Evolutionary conservation across 2,329 filamentous ascomycete species (phyloP), one percentile per base, ranked within the genome.

Genomic region (Neophaeococcomyces mojaviensis): DNA sequence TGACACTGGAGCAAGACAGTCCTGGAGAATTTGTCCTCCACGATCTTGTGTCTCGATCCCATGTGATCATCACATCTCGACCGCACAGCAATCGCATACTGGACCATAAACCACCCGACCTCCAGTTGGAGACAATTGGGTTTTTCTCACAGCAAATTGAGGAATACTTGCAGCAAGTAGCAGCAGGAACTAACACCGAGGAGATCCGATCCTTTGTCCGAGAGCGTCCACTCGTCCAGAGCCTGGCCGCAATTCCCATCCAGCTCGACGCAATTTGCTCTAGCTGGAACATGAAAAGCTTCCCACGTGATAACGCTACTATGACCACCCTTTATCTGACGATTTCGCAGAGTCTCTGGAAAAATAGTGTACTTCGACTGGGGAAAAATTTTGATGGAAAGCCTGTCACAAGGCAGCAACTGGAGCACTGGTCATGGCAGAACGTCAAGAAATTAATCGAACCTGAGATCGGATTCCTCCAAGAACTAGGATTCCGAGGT

Each of bases 241-340:
- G 52, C 4, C 59, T 72, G 22, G 58, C 67, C 2, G 65, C 61
- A n/a, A 70, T 72, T 34, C 70, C 68, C 0, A 66, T 72, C 46
- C 67, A 66, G 40, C 55, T 73, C 0, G 69, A 72, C 57, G 69
- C 68, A 1, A 46, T 72, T 19, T 72, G 68, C 47, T 66, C 56
- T 36, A 62, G 42, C 13, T 71, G 66, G 67, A 37, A 52, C 0
- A 48, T 43, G 55, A 16, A 12, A 22, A 33, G 20, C 34, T 2
- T 33, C 37, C 33, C 20, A 22, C 19, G 31, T 26, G 3, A 56
- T 51, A 2, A 39, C 10, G 8, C 16, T 18, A 68, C 64, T 2
- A 70, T 70, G 65, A 69, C 65, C 0, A 50, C 45, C 30, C 38
- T 66, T 7, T 66, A 65, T 50, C 12, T 55, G 50, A 50, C 52